Base-by-base conservation (phyloP, 2,329 filamentous ascomycete genomes). In the Dactylellina parvicollis region DNA sequence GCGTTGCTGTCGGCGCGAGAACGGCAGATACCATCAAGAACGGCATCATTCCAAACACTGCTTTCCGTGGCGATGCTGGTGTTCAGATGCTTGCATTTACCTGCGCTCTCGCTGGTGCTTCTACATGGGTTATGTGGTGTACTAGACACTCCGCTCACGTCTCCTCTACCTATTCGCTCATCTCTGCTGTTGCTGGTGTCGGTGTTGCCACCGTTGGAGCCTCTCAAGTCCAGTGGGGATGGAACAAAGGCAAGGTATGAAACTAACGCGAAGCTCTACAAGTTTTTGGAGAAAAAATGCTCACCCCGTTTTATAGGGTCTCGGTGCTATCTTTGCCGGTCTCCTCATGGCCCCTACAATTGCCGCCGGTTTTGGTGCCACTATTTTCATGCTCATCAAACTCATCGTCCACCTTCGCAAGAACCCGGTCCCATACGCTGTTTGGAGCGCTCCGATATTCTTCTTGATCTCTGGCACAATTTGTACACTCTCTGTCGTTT, bases 11-110 rank as follows among this genome's bases (percentile, higher is more conserved):
- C 90, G 75, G 89, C 88, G 61, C 87, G 87, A 46, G 85, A 89
- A 78, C 91, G 88, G 1, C 89, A 90, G 86, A 88, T 40, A 92
- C 90, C 40, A 92, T 92, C 84, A 92, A 92, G 85, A 91, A 91
- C 82, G 88, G 88, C 30, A 64, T 75, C 75, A 76, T 78, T 28
- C 64, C 62, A 34, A 67, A 75, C 47, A 28, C 81, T 10, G 78
- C 82, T 28, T 87, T 83, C 75, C 79, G 81, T 12, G 78, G 80
- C 4, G 78, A 82, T 18, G 83, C 85, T 0, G 80, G 80, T 22
- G 82, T 86, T 2, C 83, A 86, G 22, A 82, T 86, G 78, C 79
- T 86, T 44, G 84, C 80, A 65, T 89, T 89, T 78, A 85, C 87
- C 30, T 88, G 86, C 74, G 86, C 87, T 22, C 83, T 87, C 0